phyloP scores from a whole-genome alignment of 352 stramenopile species.

The Pilasporangium apinafurcum region DNA sequence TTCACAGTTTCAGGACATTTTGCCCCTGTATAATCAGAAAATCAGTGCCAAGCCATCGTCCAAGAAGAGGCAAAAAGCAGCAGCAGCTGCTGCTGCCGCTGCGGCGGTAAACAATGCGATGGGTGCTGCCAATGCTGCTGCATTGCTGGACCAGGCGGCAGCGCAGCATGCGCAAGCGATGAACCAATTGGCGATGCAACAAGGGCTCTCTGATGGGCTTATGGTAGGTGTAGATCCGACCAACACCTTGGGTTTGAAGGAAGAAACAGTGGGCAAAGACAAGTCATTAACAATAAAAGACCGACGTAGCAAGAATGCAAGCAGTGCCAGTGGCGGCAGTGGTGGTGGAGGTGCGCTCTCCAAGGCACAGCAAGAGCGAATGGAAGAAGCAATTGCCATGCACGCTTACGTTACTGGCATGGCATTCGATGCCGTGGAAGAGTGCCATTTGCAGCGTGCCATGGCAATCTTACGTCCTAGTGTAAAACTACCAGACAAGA shows the following conservation, averaged over 20 bases:
- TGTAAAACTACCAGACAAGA: conserved; percentile 65
- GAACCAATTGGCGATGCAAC: conserved; percentile 75
- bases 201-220: conserved; percentile 56
- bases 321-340: too few species aligned
- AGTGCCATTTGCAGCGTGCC: conserved; percentile 60
- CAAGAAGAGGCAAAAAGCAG: conserved; percentile 58
- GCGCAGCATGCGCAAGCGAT: conserved; percentile 57
- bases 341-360: conserved; percentile 24
- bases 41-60: conserved; percentile 55
- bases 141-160: conserved; percentile 43
- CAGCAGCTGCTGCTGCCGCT: conserved; percentile 2
- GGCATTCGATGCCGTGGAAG: conserved; percentile 68
- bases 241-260: conserved; percentile 42
- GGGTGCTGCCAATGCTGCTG: too few species aligned
- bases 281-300: conserved; percentile 16
- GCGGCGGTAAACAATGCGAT: conserved; percentile 15
- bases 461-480: conserved; percentile 48
- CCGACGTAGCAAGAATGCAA: conserved; percentile 43
- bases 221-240: conserved; percentile 66
- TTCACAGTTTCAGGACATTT: conserved; percentile 68
- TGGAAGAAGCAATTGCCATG: conserved; percentile 79
- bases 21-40: conserved; percentile 82
- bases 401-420: conserved; percentile 77
- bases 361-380: conserved; percentile 58
- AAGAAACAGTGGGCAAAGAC: conserved; percentile 32